A percentile compares a stretch with the other conserved stretches of the same genome.
These are phyloP conservation scores for Yamadazyma siamensis DNA, from an alignment of 1,139 yeast species.

Conservation along the genomic window DNA sequence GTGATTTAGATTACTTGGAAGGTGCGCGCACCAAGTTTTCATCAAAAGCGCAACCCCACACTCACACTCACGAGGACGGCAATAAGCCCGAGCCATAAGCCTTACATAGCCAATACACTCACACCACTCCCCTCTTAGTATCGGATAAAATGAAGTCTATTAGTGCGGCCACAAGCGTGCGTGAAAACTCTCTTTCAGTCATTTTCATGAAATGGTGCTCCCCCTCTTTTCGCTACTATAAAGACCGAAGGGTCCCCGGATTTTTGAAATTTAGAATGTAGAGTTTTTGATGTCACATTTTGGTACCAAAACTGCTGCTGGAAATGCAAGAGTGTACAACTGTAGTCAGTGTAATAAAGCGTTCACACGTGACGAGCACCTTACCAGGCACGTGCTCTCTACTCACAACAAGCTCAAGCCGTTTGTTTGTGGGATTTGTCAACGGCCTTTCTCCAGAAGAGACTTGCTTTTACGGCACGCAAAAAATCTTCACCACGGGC, in stretches of 20 bases:
- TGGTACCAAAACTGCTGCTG: conserved; percentile 45
- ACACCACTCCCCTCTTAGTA: too few relatives aligned
- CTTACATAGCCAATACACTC: too few relatives aligned
- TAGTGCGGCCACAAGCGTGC: too few relatives aligned
- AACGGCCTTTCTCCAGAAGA: conserved; percentile 88
- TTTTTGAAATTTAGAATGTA: neutral
- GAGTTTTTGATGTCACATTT: conserved; percentile 27
- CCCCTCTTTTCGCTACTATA: conserved; percentile 5
- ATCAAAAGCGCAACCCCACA: too few relatives aligned
- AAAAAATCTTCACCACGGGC: conserved; percentile 83
- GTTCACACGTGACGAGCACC: conserved; percentile 47
- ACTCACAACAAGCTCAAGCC: conserved; percentile 49
- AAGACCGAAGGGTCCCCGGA: neutral
- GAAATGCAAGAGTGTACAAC: conserved; percentile 42
- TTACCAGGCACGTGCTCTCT: conserved; percentile 42
- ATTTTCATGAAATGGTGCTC: too few relatives aligned
- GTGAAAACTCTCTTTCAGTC: too few relatives aligned
- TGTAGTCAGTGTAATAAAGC: conserved; percentile 45
- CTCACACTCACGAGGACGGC: too few relatives aligned
- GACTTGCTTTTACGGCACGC: conserved; percentile 91
- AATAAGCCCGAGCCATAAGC: too few relatives aligned
- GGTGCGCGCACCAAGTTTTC: too few relatives aligned
- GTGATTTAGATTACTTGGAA: too few relatives aligned
- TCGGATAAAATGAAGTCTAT: too few relatives aligned
- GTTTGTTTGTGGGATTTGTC: conserved; percentile 87